Evolutionary conservation across 768 basidiomycete genomes (phyloP).

Genomic region (Macrolepiota fuliginosa): DNA sequence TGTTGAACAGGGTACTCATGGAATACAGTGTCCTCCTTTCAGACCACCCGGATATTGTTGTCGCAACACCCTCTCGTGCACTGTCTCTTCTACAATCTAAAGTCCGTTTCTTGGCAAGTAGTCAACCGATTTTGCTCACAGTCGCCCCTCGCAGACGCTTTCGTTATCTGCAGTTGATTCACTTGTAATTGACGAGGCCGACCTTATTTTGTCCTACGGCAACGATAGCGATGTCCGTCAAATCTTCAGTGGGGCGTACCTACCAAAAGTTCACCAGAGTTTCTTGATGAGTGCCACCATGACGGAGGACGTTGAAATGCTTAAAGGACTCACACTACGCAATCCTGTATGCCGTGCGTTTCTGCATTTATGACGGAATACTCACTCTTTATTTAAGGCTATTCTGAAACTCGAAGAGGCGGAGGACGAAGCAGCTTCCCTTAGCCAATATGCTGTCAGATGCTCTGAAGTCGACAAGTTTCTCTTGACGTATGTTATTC

Average conservation of each 20-base stretch:
- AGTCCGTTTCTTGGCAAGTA: constrained; percentile 4
- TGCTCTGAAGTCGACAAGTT: constrained; percentile 98
- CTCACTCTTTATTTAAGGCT: constrained; percentile 35
- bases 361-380: neutral
- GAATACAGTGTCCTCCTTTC: constrained; percentile 33
- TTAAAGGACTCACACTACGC: constrained; percentile 85
- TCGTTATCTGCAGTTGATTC: constrained; percentile 68
- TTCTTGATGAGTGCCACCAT: constrained; percentile 98
- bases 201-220: constrained; percentile 94
- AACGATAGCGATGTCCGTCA: constrained; percentile 87
- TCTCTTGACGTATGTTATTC: constrained; percentile 90
- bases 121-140: neutral
- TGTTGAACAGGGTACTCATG: neutral
- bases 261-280: constrained; percentile 83
- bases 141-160: constrained; percentile 32
- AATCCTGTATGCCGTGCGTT: constrained; percentile 67
- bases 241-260: constrained; percentile 62
- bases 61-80: constrained; percentile 37
- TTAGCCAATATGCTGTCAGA: constrained; percentile 84
- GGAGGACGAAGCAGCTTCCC: constrained; percentile 74
- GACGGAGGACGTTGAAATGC: constrained; percentile 90
- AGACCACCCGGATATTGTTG: constrained; percentile 38
- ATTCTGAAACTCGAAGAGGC: constrained; percentile 87
- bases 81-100: constrained; percentile 34
- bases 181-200: constrained; percentile 96